These are phyloP conservation scores for Globisporangium parvum DNA, from an alignment of 352 stramenopile species.

Conservation along the genomic window DNA sequence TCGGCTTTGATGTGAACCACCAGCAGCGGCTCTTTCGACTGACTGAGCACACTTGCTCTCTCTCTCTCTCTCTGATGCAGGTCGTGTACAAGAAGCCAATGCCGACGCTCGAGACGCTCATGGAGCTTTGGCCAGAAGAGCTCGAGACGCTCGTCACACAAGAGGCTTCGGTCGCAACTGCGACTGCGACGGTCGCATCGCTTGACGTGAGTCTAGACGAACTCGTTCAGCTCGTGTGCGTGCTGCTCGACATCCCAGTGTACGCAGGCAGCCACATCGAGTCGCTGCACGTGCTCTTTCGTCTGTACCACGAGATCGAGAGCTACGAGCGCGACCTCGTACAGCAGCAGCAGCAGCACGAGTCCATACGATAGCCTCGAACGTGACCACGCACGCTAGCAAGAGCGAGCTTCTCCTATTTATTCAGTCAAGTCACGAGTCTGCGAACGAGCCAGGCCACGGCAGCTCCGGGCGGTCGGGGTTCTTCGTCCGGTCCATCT, in stretches of 20 bases:
- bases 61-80: neutral
- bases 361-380: constrained; percentile 11
- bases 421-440: constrained; percentile 23
- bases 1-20: neutral
- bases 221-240: constrained; percentile 80
- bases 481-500: constrained; percentile 60
- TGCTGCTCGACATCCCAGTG: constrained; percentile 90
- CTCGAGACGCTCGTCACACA: constrained; percentile 67
- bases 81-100: constrained; percentile 88
- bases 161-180: neutral
- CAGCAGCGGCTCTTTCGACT: neutral
- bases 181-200: constrained; percentile 25
- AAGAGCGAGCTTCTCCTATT: constrained; percentile 5
- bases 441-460: constrained; percentile 74
- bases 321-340: constrained; percentile 43
- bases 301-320: constrained; percentile 80
- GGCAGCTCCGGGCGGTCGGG: constrained; percentile 53
- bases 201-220: constrained; percentile 87
- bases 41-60: too few species aligned
- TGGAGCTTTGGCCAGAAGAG: constrained; percentile 89
- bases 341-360: constrained; percentile 6
- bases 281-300: constrained; percentile 91
- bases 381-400: neutral
- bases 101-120: constrained; percentile 79
- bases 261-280: constrained; percentile 75